Evolutionary conservation across 805 yeast genomes (phyloP).

Genomic region (Ogataea thermomethanolica): DNA sequence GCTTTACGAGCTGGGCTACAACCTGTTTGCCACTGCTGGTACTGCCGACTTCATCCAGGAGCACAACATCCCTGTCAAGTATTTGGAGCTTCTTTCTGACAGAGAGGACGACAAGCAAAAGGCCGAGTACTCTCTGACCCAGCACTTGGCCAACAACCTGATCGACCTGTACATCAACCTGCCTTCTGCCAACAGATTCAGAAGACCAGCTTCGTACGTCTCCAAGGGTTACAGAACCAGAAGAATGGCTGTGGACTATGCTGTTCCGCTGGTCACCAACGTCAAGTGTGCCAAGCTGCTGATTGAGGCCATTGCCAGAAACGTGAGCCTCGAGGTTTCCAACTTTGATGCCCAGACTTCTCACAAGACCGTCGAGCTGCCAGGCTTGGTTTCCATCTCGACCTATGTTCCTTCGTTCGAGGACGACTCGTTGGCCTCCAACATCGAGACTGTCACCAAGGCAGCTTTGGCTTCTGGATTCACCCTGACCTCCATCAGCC

Average conservation of each 20-base stretch:
- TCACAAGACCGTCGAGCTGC: slow-evolving; percentile 74
- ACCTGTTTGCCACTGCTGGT: slow-evolving; percentile 96
- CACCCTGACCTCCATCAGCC: slow-evolving; percentile 78
- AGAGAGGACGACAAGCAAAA: slow-evolving; percentile 72
- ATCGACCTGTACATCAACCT: slow-evolving; percentile 94
- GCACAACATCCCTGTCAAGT: slow-evolving; percentile 91
- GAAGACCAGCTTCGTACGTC: slow-evolving; percentile 98
- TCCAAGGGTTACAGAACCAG: slow-evolving; percentile 97
- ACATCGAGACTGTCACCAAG: slow-evolving; percentile 66
- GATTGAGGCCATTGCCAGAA: slow-evolving; percentile 87
- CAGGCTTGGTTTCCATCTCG: slow-evolving; percentile 83
- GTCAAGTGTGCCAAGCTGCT: slow-evolving; percentile 95
- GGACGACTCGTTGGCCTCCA: slow-evolving; percentile 43
- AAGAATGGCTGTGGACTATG: slow-evolving; percentile 99
- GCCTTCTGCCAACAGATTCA: slow-evolving; percentile 95
- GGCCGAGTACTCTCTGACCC: slow-evolving; percentile 91
- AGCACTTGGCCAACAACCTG: slow-evolving; percentile 93
- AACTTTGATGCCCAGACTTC: slow-evolving; percentile 88
- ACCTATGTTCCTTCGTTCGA: slow-evolving; percentile 72
- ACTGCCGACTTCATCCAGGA: slow-evolving; percentile 98
- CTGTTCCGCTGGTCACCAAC: slow-evolving; percentile 95
- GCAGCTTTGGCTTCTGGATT: slow-evolving; percentile 81
- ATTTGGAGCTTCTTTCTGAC: slow-evolving; percentile 79
- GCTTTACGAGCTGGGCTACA: slow-evolving; percentile 79
- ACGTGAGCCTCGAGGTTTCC: slow-evolving; percentile 61